Evolutionary conservation across 2,329 filamentous ascomycete genomes (phyloP).

Genomic region (Monosporascus cannonballus): DNA sequence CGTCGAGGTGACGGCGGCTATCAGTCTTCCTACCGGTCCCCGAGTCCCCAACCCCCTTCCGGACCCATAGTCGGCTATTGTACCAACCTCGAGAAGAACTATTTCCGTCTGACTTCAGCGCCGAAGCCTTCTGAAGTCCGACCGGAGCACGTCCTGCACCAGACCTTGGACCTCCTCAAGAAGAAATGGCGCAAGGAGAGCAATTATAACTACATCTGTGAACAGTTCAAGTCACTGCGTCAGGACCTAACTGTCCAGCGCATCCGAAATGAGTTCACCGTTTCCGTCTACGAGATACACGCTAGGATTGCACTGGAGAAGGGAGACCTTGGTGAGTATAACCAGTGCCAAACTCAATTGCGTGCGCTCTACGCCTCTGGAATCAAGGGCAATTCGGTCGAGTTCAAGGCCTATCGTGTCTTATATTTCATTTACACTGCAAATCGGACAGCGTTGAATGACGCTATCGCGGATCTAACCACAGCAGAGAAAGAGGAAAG

Average conservation of each 20-base stretch:
- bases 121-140: slow-evolving; percentile 86
- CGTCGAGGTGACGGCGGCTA: slow-evolving; percentile 74
- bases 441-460: slow-evolving; percentile 97
- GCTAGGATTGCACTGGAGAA: slow-evolving; percentile 96
- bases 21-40: slow-evolving; percentile 48
- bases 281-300: slow-evolving; percentile 94
- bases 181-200: slow-evolving; percentile 90
- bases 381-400: slow-evolving; percentile 81
- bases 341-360: slow-evolving; percentile 98
- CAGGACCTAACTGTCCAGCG: slow-evolving; percentile 98
- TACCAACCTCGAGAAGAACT: slow-evolving; percentile 82
- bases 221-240: slow-evolving; percentile 97
- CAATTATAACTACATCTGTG: slow-evolving; percentile 97
- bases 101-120: slow-evolving; percentile 85
- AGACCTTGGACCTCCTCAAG: slow-evolving; percentile 83
- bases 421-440: slow-evolving; percentile 99
- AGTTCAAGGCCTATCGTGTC: slow-evolving; percentile 99
- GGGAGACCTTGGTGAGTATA: slow-evolving; percentile 99
- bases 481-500: slow-evolving; percentile 84
- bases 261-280: slow-evolving; percentile 94
- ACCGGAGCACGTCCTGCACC: slow-evolving; percentile 70
- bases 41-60: slow-evolving; percentile 49
- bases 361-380: slow-evolving; percentile 84
- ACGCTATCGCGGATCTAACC: slow-evolving; percentile 98
- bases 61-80: slow-evolving; percentile 82